These are phyloP conservation scores for Schoenoplectus tabernaemontani DNA, from an alignment of 202 grass and related monocot species.

Conservation along the genomic window DNA sequence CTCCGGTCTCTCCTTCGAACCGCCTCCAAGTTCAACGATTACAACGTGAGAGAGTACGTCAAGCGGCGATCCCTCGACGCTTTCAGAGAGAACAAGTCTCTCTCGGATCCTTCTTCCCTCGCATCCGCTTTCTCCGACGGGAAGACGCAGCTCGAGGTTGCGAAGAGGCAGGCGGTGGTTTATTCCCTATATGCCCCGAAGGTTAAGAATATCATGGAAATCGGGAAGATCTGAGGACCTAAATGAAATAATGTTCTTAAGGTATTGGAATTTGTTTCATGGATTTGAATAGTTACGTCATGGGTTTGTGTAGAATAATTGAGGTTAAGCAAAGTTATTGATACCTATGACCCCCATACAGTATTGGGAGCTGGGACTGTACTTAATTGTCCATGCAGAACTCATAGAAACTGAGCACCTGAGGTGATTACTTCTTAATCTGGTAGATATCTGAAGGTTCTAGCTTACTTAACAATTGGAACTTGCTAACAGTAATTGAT, in stretches of 20 bases:
- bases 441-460: neutral
- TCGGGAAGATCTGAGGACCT: slow-evolving; percentile 33
- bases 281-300: neutral
- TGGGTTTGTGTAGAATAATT: neutral
- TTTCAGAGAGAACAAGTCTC: slow-evolving; percentile 56
- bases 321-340: neutral
- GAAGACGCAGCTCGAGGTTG: slow-evolving; percentile 66
- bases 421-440: neutral
- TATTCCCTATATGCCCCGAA: slow-evolving; percentile 72
- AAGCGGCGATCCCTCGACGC: slow-evolving; percentile 47
- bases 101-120: slow-evolving; percentile 34
- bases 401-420: neutral
- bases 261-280: neutral
- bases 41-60: slow-evolving; percentile 87
- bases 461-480: neutral
- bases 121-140: slow-evolving; percentile 49
- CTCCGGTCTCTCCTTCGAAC: slow-evolving; percentile 64
- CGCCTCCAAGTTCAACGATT: slow-evolving; percentile 59
- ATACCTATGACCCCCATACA: neutral
- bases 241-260: neutral
- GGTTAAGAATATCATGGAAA: slow-evolving; percentile 67
- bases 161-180: slow-evolving; percentile 55
- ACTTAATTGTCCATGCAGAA: neutral
- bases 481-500: neutral
- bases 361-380: neutral